Evolutionary conservation across 106 monocot genomes (phyloP), one percentile per base, ranked within the genome.

Genomic region (Narthecium ossifragum): DNA sequence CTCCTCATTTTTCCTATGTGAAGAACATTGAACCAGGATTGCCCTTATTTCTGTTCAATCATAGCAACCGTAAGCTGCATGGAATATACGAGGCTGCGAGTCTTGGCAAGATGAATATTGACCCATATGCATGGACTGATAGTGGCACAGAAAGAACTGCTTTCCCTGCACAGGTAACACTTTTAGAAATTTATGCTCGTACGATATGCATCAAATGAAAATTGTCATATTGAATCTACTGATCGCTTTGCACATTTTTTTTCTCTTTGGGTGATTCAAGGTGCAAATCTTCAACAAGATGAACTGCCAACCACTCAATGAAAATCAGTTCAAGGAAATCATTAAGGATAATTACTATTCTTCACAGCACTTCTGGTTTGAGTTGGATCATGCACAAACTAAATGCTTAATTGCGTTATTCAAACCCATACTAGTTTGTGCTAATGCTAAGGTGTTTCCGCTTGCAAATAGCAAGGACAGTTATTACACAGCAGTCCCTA

Each of bases 121-220:
- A 86, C 47, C 78, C 73, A 1, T 86, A 81, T 68, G 80, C 71
- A 34, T 86, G 86, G 86, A 81, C 78, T 26, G 55, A 68, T 30
- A 32, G 66, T 27, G 78, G 78, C 22, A 39, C 51, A 11, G 59
- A 56, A 34, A 78, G 36, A 70, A 81, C 77, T 23, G 30, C 67
- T 25, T 86, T 50, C 74, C 81, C 86, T 15, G 77, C 86, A 53
- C 86, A 86, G 66, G 86, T 86, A 61, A n/a, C n/a, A n/a, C n/a
- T n/a, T n/a, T n/a, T n/a, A n/a, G n/a, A n/a, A n/a, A n/a, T n/a
- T n/a, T n/a, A n/a, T n/a, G n/a, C n/a, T n/a, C n/a, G n/a, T n/a
- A n/a, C n/a, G n/a, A n/a, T n/a, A n/a, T n/a, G n/a, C n/a, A n/a
- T n/a, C n/a, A n/a, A n/a, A n/a, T n/a, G n/a, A n/a, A n/a, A n/a